Evolutionary conservation across 257 asterid species (phyloP), one percentile per base, ranked within the genome.

Genomic region (Thymus mandschuricus): DNA sequence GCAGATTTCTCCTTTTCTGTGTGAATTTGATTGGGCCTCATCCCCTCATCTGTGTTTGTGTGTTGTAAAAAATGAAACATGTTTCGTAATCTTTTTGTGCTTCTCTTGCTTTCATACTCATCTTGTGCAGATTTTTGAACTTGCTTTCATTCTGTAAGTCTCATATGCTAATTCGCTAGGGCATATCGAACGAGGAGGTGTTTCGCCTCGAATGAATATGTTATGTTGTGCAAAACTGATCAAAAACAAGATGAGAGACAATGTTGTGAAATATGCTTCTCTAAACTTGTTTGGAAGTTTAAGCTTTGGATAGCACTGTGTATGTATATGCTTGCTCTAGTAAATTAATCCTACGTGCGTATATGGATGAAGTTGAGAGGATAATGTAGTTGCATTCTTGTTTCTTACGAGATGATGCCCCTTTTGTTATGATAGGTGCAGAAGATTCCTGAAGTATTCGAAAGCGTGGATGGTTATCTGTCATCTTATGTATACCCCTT

Each of bases 391-490:
- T 31, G 43, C 8, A 7, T 35, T 35, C 15, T n/a, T n/a, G 66
- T 15, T 15, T 60, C 31, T 35, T 60, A n/a, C 8, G 13, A 15
- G 33, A 12, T n/a, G 31, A 60, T 35, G 2, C 35, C 35, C 3
- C 21, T 40, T 21, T 8, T 40, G n/a, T n/a, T n/a, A n/a, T n/a
- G n/a, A n/a, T n/a, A n/a, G 93, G 86, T 89, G 28, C 76, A 78
- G 43, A 74, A 68, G 34, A 87, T 89, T 66, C 88, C 96, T 8
- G 54, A 66, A 10, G 68, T 73, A 29, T 89, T 87, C 65, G 72
- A 64, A 44, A 64, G 77, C 5, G 86, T 67, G 40, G 83, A 71
- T 10, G 54, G 74, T 5, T 89, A 89, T 68, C 74, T 83, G 5
- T 66, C 61, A 29, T 87, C 89, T 8, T 87, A 59, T 41, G 45